These are phyloP conservation scores for Termitomyces sp. DNA, from an alignment of 768 basidiomycete species.

Conservation along the genomic window DNA sequence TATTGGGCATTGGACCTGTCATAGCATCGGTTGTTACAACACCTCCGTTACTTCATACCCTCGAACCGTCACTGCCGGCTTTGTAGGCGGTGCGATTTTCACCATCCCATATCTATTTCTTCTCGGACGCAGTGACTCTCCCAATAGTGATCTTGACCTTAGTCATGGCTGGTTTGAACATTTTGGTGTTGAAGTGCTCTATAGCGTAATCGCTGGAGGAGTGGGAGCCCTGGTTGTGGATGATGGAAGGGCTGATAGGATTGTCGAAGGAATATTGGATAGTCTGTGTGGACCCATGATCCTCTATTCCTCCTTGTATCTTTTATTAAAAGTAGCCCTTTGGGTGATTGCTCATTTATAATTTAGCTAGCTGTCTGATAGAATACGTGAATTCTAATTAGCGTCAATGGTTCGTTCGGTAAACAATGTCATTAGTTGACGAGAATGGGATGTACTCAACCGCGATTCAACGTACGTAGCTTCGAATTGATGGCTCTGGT, in stretches of 20 bases:
- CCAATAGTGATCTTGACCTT: background rate
- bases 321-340: background rate
- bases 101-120: constrained; percentile 15
- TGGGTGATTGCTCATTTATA: background rate
- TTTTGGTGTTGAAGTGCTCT: background rate
- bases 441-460: too few species aligned
- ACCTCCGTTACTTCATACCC: background rate
- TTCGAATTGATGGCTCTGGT: too few species aligned
- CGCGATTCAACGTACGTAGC: too few species aligned
- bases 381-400: background rate
- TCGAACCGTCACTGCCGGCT: constrained; percentile 4
- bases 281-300: background rate
- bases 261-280: background rate
- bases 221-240: background rate
- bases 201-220: background rate
- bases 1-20: constrained; percentile 5
- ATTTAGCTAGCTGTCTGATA: background rate
- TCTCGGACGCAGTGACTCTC: background rate
- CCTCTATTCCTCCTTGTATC: background rate
- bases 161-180: background rate
- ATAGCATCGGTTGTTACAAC: background rate
- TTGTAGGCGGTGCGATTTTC: constrained; percentile 15
- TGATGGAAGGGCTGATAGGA: background rate
- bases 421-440: too few species aligned
- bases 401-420: background rate